A percentile compares a stretch with the other conserved stretches of the same genome.
These are phyloP conservation scores for Lentinula edodes DNA, from an alignment of 768 basidiomycete genomes.

Conservation along the genomic window DNA sequence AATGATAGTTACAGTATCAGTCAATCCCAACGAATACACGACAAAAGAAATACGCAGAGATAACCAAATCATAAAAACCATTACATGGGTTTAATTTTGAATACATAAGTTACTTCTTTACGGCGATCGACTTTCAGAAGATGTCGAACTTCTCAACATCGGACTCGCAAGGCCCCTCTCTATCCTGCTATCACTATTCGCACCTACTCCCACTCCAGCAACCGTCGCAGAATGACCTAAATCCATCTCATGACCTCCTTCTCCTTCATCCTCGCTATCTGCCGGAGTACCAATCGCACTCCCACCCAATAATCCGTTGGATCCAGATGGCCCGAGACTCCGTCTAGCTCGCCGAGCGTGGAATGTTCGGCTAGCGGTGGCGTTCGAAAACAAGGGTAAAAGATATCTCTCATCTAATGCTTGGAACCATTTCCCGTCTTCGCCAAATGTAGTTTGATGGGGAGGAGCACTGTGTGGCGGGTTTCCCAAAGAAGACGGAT, in stretches of 20 bases:
- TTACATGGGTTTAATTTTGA: background rate
- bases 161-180: conserved; percentile 66
- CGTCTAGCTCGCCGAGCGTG: conserved; percentile 70
- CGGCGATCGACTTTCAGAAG: conserved; percentile 1
- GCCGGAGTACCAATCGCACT: conserved; percentile 25
- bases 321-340: conserved; percentile 25
- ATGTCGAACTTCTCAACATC: conserved; percentile 39
- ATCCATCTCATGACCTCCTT: conserved; percentile 36
- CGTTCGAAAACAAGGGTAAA: conserved; percentile 88
- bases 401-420: conserved; percentile 91
- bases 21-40: background rate
- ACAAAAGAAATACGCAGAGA: background rate
- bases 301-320: conserved; percentile 18
- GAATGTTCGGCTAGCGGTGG: conserved; percentile 82
- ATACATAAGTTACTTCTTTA: background rate
- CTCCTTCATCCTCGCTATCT: conserved; percentile 36
- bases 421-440: conserved; percentile 95
- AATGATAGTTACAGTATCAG: background rate
- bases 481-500: conserved; percentile 14
- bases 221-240: conserved; percentile 23
- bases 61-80: background rate
- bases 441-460: conserved; percentile 27
- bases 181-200: conserved; percentile 39
- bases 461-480: conserved; percentile 12
- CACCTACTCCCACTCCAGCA: conserved; percentile 12